Conservation (phyloP, 2,329 filamentous ascomycete genomes). For the Elsinoe arachidis region DNA sequence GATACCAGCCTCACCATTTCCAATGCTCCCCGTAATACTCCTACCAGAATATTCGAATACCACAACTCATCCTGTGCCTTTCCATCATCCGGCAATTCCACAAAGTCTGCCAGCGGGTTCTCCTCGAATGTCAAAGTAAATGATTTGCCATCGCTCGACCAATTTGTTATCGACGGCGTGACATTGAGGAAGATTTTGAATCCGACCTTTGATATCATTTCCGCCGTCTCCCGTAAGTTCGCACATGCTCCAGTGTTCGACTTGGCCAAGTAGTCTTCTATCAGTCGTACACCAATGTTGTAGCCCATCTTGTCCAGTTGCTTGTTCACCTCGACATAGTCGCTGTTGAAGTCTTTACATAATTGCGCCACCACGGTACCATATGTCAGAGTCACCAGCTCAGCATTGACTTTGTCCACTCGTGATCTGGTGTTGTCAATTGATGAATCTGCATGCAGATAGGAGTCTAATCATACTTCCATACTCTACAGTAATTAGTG, state of each 20-base stretch:
- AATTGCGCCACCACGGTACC: constrained; percentile 94
- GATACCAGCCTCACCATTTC: constrained; percentile 66
- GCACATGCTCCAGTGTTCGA: constrained; percentile 80
- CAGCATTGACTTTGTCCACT: constrained; percentile 95
- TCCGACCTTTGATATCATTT: constrained; percentile 95
- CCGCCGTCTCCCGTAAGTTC: constrained; percentile 92
- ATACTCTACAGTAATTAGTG: constrained; percentile 53
- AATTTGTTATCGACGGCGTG: constrained; percentile 85
- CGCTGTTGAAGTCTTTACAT: constrained; percentile 89
- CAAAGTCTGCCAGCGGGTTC: constrained; percentile 93
- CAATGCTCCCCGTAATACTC: constrained; percentile 78
- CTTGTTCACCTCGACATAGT: constrained; percentile 93
- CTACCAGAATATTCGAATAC: constrained; percentile 97
- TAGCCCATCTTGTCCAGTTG: constrained; percentile 99
- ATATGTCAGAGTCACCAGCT: constrained; percentile 94
- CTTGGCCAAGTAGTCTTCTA: constrained; percentile 96
- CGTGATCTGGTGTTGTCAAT: constrained; percentile 57
- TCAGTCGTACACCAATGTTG: constrained; percentile 90
- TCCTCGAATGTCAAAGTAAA: constrained; percentile 96
- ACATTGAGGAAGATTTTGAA: constrained; percentile 99
- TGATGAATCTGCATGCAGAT: background rate
- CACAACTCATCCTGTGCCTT: constrained; percentile 92
- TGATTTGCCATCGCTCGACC: constrained; percentile 91
- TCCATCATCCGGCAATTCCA: constrained; percentile 92
- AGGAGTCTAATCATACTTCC: constrained; percentile 61